Conservation (phyloP, 2,329 filamentous ascomycete genomes). For the Colletotrichum tanaceti region DNA sequence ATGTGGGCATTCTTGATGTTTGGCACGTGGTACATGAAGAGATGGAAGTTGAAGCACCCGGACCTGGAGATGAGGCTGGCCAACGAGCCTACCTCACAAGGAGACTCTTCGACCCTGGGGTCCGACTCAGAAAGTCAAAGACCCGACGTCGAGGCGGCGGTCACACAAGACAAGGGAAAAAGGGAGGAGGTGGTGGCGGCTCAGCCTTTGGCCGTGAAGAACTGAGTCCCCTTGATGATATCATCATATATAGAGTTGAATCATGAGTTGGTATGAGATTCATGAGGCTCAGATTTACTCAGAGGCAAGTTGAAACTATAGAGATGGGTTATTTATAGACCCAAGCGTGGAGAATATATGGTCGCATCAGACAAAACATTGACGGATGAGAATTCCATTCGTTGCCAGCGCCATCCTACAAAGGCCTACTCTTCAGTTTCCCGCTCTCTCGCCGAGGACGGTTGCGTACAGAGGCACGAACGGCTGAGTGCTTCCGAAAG, state of each 20-base stretch:
- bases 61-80: slow-evolving; percentile 43
- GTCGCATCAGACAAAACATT: accelerated
- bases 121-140: slow-evolving; percentile 33
- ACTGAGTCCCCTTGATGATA: background rate
- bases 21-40: slow-evolving; percentile 45
- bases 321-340: background rate
- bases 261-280: background rate
- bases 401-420: accelerated
- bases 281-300: background rate
- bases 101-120: slow-evolving; percentile 6
- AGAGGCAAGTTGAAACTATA: background rate
- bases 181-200: slow-evolving; percentile 5
- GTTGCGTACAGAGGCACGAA: slow-evolving; percentile 69
- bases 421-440: slow-evolving; percentile 13
- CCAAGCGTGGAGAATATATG: too few relatives aligned
- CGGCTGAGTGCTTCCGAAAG: slow-evolving; percentile 65
- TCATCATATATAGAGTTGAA: too few relatives aligned
- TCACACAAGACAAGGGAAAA: background rate
- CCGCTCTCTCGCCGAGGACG: slow-evolving; percentile 61
- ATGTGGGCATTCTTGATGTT: slow-evolving; percentile 47
- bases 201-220: slow-evolving; percentile 1
- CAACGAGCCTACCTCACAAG: background rate
- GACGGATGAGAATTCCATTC: too few relatives aligned
- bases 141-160: background rate
- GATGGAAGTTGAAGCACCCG: slow-evolving; percentile 44